A percentile compares a stretch with the other conserved stretches of the same genome.
phyloP scores from a whole-genome alignment of 179 eudicot species.

The Sideroxylon spinosum region DNA sequence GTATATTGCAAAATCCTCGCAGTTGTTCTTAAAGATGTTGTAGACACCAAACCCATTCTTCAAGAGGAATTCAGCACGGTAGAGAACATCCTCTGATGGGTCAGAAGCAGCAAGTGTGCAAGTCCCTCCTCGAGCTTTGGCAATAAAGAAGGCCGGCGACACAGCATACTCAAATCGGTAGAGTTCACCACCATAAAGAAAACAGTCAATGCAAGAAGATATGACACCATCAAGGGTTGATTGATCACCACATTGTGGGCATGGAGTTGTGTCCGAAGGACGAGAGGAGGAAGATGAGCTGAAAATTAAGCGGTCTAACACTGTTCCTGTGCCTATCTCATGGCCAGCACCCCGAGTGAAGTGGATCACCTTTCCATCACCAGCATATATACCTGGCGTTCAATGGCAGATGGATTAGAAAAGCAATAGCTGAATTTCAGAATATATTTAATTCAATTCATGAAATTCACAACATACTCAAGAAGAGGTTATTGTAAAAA shows the following conservation, averaged over 20 bases:
- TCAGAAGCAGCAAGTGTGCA: slow-evolving; percentile 69
- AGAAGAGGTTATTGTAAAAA: neutral
- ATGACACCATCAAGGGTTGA: slow-evolving; percentile 54
- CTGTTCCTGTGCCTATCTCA: slow-evolving; percentile 74
- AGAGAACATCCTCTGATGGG: slow-evolving; percentile 55
- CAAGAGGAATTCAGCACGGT: slow-evolving; percentile 60
- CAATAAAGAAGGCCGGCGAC: slow-evolving; percentile 48
- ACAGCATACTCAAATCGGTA: slow-evolving; percentile 59
- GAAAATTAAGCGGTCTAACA: slow-evolving; percentile 50
- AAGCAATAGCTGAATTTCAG: slow-evolving; percentile 8
- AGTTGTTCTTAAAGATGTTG: slow-evolving; percentile 65
- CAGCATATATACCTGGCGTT: slow-evolving; percentile 61
- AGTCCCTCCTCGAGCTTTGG: slow-evolving; percentile 73
- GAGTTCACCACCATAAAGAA: slow-evolving; percentile 61
- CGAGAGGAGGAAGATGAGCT: slow-evolving; percentile 47
- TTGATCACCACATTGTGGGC: slow-evolving; percentile 63
- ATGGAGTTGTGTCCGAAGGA: slow-evolving; percentile 33
- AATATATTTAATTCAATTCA: neutral
- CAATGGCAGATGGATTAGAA: neutral
- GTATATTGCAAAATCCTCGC: slow-evolving; percentile 81
- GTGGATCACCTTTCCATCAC: slow-evolving; percentile 74
- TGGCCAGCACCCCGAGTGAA: slow-evolving; percentile 71
- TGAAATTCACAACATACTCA: neutral
- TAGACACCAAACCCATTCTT: slow-evolving; percentile 71
- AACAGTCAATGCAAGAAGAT: slow-evolving; percentile 70